Base-by-base conservation (phyloP, 2,329 filamentous ascomycete species). In the Bisporella sp. region DNA sequence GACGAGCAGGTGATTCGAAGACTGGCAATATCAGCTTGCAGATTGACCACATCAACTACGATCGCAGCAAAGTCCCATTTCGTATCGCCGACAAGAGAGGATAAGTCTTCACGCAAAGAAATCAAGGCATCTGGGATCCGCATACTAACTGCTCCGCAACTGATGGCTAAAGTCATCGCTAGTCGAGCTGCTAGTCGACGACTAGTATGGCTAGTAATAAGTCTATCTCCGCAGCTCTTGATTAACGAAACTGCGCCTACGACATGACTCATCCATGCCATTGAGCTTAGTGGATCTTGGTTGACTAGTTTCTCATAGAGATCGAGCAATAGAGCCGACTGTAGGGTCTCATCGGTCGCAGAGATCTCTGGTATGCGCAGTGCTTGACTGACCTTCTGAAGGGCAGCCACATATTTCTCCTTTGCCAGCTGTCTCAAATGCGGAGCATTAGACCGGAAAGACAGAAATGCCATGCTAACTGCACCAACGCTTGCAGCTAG, bases 271-370 rank as follows among this genome's bases (percentile, higher is more conserved):
- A 29, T 48, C 40, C 39, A 48, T 31, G 13, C 8, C 30, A 4
- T 29, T n/a, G n/a, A n/a, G 9, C n/a, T 28, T 12, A 21, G 13
- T 13, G 30, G 29, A 31, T 29, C 11, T 28, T 42, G 31, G 29
- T 13, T 50, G 5, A 41, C 41, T 3, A 52, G 30, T 29, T 52
- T 54, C 31, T 56, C 51, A 30, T 49, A 52, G 2, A 56, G 29
- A 40, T 57, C 55, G 5, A 57, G 41, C 12, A 54, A 33, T 11
- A 57, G 39, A 13, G 48, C 40, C 9, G 53, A 41, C 30, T 54
- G 45, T 29, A 57, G 40, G 30, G 49, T 52, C 5, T 31, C 33
- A 29, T 53, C 48, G n/a, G 49, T 31, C 9, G 29, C 41, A 6
- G 40, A 43, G 4, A 21, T 12, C 9, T 51, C 44, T 3, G 30